These are phyloP conservation scores for Curvularia sp. DNA, from an alignment of 2,329 filamentous ascomycete species.

Conservation along the genomic window DNA sequence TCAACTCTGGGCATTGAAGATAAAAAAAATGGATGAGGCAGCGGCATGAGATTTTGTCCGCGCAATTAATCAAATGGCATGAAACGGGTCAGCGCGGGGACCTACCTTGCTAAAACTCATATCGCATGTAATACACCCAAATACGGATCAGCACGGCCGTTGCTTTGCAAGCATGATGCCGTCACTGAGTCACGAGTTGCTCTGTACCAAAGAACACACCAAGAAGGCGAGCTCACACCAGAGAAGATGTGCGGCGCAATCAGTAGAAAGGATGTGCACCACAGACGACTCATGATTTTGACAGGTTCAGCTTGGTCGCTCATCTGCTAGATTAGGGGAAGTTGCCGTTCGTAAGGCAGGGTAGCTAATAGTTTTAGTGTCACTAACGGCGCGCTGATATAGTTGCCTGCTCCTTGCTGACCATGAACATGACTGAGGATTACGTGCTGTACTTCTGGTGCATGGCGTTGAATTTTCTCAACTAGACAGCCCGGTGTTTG, in stretches of 20 bases:
- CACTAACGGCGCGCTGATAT: conserved; percentile 11
- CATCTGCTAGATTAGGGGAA: conserved; percentile 19
- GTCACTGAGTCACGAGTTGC: conserved; percentile 8
- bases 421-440: background rate
- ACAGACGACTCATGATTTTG: conserved; percentile 13
- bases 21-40: background rate
- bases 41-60: background rate
- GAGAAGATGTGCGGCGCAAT: conserved; percentile 15
- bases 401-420: conserved; percentile 8
- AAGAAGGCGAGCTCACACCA: conserved; percentile 1
- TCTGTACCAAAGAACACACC: conserved; percentile 8
- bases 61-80: conserved; percentile 1
- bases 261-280: conserved; percentile 8
- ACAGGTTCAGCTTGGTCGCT: conserved; percentile 14
- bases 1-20: background rate
- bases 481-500: background rate
- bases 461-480: background rate
- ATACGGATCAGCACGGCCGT: conserved; percentile 12
- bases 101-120: conserved; percentile 15
- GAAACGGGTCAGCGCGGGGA: conserved; percentile 13
- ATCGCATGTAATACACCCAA: conserved; percentile 7
- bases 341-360: conserved; percentile 15
- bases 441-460: background rate
- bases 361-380: conserved; percentile 12
- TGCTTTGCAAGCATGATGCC: conserved; percentile 9